A percentile compares a stretch with the other conserved stretches of the same genome.
These are phyloP conservation scores for Populus tremula DNA, from an alignment of 345 rosid species.

Conservation along the genomic window DNA sequence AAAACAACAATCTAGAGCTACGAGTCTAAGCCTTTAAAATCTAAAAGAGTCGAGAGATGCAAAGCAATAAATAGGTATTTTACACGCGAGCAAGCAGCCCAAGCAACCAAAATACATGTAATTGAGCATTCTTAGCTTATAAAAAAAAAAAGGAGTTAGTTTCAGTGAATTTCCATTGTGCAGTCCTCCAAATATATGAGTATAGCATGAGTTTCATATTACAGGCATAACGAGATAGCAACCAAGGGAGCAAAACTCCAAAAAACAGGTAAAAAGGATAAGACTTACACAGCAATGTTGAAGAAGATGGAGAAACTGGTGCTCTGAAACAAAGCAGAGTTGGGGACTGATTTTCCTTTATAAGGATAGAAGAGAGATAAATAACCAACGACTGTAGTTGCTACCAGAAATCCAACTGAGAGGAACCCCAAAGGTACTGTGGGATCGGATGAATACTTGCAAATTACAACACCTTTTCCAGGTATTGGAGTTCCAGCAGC, in stretches of 20 bases:
- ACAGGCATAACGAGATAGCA: too few species aligned
- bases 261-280: not conserved
- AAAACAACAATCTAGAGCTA: not conserved
- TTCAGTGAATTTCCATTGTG: too few species aligned
- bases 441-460: conserved; percentile 36
- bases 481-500: conserved; percentile 12
- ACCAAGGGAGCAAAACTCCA: too few species aligned
- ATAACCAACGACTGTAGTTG: conserved; percentile 16
- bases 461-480: conserved; percentile 10
- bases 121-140: not conserved
- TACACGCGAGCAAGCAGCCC: not conserved
- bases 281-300: conserved; percentile 23
- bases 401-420: conserved; percentile 17
- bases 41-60: not conserved
- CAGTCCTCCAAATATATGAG: too few species aligned
- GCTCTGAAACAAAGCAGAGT: conserved; percentile 17
- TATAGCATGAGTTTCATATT: not conserved
- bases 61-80: not conserved
- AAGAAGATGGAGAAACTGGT: conserved; percentile 23
- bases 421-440: conserved; percentile 23
- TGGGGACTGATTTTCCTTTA: conserved; percentile 26
- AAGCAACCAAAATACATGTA: not conserved
- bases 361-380: conserved; percentile 26
- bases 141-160: too few species aligned
- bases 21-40: not conserved